These are phyloP conservation scores for Calonectria multiphialidica DNA, from an alignment of 2,329 filamentous ascomycete genomes.

Conservation along the genomic window DNA sequence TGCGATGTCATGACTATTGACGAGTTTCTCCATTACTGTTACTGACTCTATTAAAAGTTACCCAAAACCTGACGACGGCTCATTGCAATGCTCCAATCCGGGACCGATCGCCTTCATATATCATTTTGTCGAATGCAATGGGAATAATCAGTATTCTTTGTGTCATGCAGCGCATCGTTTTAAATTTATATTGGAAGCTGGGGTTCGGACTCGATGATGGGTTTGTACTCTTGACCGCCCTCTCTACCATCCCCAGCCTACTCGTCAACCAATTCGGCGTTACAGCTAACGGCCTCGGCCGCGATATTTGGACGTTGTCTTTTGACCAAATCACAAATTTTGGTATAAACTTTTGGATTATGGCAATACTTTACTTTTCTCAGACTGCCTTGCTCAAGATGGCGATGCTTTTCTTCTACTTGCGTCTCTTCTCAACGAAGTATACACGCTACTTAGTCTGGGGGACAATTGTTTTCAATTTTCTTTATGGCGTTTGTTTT, in stretches of 20 bases:
- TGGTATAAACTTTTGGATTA: constrained; percentile 15
- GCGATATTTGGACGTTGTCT: constrained; percentile 17
- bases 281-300: constrained; percentile 15
- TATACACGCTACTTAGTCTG: constrained; percentile 7
- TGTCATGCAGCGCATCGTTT: background rate
- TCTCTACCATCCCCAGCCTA: background rate
- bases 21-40: no score
- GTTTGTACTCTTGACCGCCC: background rate
- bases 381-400: constrained; percentile 24
- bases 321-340: constrained; percentile 3
- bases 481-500: background rate
- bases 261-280: background rate
- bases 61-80: background rate
- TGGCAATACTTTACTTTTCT: constrained; percentile 17
- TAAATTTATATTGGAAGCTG: background rate
- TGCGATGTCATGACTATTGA: no score
- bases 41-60: background rate
- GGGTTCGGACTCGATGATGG: background rate
- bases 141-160: background rate
- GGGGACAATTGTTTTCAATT: constrained; percentile 6
- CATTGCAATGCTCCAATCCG: background rate
- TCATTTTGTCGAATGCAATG: background rate
- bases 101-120: background rate
- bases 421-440: constrained; percentile 16
- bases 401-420: constrained; percentile 26